These are phyloP conservation scores for Casuarina cunninghamiana DNA, from an alignment of 306 rosid species.

Conservation along the genomic window DNA sequence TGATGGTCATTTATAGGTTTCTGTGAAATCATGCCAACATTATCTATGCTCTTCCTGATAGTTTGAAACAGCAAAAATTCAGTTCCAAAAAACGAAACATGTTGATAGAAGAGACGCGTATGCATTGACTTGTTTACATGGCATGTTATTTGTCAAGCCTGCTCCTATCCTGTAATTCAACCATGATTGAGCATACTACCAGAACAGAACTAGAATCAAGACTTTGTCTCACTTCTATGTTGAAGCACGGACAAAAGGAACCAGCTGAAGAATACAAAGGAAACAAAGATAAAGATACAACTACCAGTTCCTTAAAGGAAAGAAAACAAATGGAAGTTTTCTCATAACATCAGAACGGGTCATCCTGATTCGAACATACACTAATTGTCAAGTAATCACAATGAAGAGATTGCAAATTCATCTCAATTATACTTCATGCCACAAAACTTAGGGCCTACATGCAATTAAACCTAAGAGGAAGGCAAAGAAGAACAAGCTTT, in stretches of 20 bases:
- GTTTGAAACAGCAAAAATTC: conserved; percentile 3
- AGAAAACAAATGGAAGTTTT: neutral
- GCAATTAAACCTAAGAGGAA: too few species aligned
- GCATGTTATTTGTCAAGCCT: neutral
- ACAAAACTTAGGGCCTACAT: too few species aligned
- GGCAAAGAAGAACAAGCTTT: neutral
- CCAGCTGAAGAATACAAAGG: neutral
- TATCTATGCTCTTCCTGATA: conserved; percentile 50
- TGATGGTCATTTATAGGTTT: conserved; percentile 37
- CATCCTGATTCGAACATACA: too few species aligned
- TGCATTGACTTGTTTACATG: neutral
- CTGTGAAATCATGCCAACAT: conserved; percentile 19
- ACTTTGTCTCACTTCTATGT: neutral
- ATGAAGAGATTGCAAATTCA: too few species aligned
- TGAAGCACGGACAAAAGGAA: neutral
- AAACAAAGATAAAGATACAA: neutral
- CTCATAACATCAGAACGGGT: too few species aligned
- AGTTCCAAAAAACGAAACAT: conserved; percentile 5
- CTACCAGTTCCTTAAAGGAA: neutral
- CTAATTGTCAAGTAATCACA: too few species aligned
- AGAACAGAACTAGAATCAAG: too few species aligned
- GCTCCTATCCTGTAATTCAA: neutral
- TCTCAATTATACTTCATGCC: too few species aligned
- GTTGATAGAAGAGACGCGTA: neutral
- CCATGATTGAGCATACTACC: neutral